phyloP scores from a whole-genome alignment of 495 filamentous ascomycete genomes.

The Aspergillus haitiensis region DNA sequence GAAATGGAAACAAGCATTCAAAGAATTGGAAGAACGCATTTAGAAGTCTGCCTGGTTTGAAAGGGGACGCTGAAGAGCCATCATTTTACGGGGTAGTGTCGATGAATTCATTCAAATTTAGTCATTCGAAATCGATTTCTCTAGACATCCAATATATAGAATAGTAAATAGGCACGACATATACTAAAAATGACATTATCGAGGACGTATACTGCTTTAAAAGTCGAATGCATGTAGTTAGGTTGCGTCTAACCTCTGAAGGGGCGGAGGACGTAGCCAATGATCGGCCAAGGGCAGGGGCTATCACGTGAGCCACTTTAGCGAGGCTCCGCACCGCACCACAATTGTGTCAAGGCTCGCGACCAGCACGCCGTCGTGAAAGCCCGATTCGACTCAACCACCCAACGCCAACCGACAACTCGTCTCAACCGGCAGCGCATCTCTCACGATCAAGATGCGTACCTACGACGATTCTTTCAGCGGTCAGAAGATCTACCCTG shows the following conservation, averaged over 20 bases:
- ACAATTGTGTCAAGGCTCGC: constrained; percentile 45
- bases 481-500: constrained; percentile 97
- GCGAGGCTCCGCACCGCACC: constrained; percentile 49
- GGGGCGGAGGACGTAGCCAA: background rate
- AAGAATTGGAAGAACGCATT: no score
- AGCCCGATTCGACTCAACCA: constrained; percentile 50
- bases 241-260: background rate
- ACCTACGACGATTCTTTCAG: constrained; percentile 99
- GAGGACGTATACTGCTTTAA: no score
- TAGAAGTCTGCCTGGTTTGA: no score
- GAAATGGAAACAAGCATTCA: no score
- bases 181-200: no score
- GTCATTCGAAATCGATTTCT: no score
- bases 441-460: constrained; percentile 75
- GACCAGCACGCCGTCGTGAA: constrained; percentile 41
- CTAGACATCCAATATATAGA: no score
- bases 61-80: no score
- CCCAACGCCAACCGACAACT: constrained; percentile 52
- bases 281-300: constrained; percentile 40
- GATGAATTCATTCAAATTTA: no score
- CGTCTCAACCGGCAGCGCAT: constrained; percentile 47
- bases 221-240: no score
- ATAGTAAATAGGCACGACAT: no score
- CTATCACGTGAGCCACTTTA: constrained; percentile 49
- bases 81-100: no score